Evolutionary conservation across 495 filamentous ascomycete species (phyloP).

Genomic region (Parathielavia appendiculata): DNA sequence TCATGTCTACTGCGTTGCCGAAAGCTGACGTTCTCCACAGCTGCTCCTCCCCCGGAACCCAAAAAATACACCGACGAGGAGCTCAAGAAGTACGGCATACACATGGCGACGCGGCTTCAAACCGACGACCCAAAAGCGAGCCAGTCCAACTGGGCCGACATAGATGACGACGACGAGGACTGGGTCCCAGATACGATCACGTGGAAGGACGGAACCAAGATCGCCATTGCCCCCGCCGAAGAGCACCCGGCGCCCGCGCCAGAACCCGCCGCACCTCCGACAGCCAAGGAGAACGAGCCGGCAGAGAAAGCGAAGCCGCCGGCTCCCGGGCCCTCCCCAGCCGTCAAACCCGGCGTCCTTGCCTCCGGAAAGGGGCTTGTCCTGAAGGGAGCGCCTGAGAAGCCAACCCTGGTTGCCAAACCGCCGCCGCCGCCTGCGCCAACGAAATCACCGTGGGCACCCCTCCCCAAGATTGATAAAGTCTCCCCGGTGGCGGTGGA

Average conservation of each 20-base stretch:
- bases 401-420: constrained; percentile 72
- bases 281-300: constrained; percentile 22
- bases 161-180: constrained; percentile 97
- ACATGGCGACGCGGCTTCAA: constrained; percentile 86
- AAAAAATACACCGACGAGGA: constrained; percentile 98
- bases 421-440: constrained; percentile 65
- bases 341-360: constrained; percentile 40
- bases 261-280: constrained; percentile 17
- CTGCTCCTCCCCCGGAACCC: constrained; percentile 68
- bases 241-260: constrained; percentile 34
- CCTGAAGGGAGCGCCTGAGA: constrained; percentile 64
- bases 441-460: constrained; percentile 85
- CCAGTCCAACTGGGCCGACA: constrained; percentile 94
- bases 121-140: constrained; percentile 62
- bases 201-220: constrained; percentile 96
- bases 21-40: constrained; percentile 37
- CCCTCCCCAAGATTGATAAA: constrained; percentile 78
- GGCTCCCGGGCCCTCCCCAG: constrained; percentile 35
- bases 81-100: constrained; percentile 91
- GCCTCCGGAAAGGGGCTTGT: constrained; percentile 52
- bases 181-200: constrained; percentile 96
- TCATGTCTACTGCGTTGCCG: neutral
- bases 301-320: constrained; percentile 37
- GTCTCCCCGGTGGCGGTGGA: constrained; percentile 62
- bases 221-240: constrained; percentile 64